phyloP scores from a whole-genome alignment of 306 rosid genomes.

The Lupinus albus region DNA sequence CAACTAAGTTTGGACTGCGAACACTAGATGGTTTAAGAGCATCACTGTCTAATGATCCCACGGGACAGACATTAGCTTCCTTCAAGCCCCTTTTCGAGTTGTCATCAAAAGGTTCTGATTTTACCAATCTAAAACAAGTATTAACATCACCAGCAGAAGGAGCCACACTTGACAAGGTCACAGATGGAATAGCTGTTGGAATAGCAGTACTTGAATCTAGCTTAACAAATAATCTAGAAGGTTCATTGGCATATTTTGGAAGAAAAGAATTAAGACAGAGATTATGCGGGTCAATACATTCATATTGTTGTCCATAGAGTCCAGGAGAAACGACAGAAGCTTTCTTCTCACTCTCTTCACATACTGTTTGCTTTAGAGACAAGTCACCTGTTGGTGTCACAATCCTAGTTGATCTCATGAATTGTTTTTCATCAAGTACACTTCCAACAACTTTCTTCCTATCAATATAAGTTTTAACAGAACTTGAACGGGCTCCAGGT shows the following conservation, averaged over 20 bases:
- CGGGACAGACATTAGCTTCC: slow-evolving; percentile 37
- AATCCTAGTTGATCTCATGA: slow-evolving; percentile 38
- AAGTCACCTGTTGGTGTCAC: slow-evolving; percentile 23
- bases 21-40: slow-evolving; percentile 45
- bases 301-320: slow-evolving; percentile 38
- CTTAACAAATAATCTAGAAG: slow-evolving; percentile 50
- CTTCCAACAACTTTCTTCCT: slow-evolving; percentile 44
- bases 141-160: slow-evolving; percentile 40
- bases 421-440: slow-evolving; percentile 41
- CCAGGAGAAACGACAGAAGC: slow-evolving; percentile 34
- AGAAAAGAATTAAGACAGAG: slow-evolving; percentile 36
- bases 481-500: slow-evolving; percentile 48
- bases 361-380: slow-evolving; percentile 32
- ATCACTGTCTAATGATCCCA: slow-evolving; percentile 44
- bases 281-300: slow-evolving; percentile 8
- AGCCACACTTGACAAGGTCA: slow-evolving; percentile 32
- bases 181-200: slow-evolving; percentile 28
- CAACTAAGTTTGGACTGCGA: slow-evolving; percentile 43
- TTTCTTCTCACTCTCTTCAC: slow-evolving; percentile 36
- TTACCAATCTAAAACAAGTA: slow-evolving; percentile 55
- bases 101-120: slow-evolving; percentile 74
- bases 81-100: slow-evolving; percentile 47
- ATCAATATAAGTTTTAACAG: slow-evolving; percentile 44
- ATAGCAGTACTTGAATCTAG: slow-evolving; percentile 41
- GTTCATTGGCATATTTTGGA: slow-evolving; percentile 35